Base-by-base conservation (phyloP, 441 rosid genomes). In the Biscutella laevigata region DNA sequence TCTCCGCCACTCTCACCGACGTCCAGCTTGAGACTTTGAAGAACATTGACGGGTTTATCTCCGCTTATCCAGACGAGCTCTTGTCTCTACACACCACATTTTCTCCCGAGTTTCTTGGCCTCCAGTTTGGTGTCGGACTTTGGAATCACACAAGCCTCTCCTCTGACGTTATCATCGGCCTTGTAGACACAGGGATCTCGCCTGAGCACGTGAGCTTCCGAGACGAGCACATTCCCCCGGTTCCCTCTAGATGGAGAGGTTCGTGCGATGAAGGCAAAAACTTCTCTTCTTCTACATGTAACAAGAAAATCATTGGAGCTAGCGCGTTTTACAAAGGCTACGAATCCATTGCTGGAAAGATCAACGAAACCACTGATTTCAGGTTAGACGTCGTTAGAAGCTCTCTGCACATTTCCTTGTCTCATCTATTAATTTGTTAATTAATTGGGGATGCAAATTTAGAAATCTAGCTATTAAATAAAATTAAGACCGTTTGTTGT, bases 41-140 rank as follows among this genome's bases (percentile, higher is more conserved):
- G 58, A 71, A 52, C 61, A 34, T 73, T 0, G 25, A 72, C 7
- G 96, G 98, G 14, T 79, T 87, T 52, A 47, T 77, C 34, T 69
- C 84, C n/a, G 87, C 85, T 6, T 72, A 68, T 43, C 80, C 77
- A 21, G 88, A 87, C 44, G 89, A 83, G 67, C 45, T 83, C 47
- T 64, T 81, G 4, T 61, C 70, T 34, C 82, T 81, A 61, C 92
- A 77, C 73, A 83, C 87, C 2, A 77, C 91, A 5, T 65, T 56
- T 27, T 71, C 76, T 16, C 69, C 74, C 5, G 42, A 70, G 45
- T 83, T 83, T 62, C 81, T 83, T 2, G 83, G 81, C 57, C 78
- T 83, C 10, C 39, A 42, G 46, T 39, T 5, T 4, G 81, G 76
- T 24, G 12, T 48, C 30, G 87, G 80, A 2, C 57, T 78, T 3